A percentile compares a stretch with the other conserved stretches of the same genome.
phyloP scores from a whole-genome alignment of 768 basidiomycete genomes.

The Galerina marginata region DNA sequence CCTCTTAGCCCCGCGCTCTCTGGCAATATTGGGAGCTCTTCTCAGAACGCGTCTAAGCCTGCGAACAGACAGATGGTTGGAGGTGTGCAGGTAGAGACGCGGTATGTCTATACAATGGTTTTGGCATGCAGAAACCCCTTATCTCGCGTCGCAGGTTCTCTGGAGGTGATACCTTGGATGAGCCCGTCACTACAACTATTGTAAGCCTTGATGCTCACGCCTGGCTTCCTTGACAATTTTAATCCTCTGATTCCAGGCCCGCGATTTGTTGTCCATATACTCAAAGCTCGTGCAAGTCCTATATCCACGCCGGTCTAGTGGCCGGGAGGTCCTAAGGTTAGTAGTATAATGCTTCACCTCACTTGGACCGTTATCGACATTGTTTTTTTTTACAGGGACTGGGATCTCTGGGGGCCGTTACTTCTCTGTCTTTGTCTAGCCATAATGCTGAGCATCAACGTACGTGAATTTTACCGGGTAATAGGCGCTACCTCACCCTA shows the following conservation, averaged over 20 bases:
- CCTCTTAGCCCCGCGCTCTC: constrained; percentile 51
- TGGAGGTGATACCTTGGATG: constrained; percentile 90
- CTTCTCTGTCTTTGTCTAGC: constrained; percentile 81
- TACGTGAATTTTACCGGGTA: constrained; percentile 35
- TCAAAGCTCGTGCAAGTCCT: constrained; percentile 92
- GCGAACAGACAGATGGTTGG: constrained; percentile 71
- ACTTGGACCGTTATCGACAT: background rate
- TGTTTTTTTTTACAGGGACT: constrained; percentile 68
- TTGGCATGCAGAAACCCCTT: background rate
- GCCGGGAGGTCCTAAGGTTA: constrained; percentile 83
- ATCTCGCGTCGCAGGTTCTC: constrained; percentile 58
- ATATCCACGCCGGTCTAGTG: constrained; percentile 77
- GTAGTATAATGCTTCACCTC: constrained; percentile 16
- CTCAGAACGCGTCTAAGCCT: constrained; percentile 39
- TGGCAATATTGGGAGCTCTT: constrained; percentile 72
- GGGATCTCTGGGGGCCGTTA: constrained; percentile 98
- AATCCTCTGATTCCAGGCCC: constrained; percentile 54
- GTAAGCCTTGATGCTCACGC: constrained; percentile 47
- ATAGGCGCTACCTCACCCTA: background rate
- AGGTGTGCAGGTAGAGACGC: constrained; percentile 88
- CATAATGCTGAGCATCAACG: constrained; percentile 86
- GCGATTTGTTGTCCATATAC: constrained; percentile 91
- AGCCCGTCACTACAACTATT: constrained; percentile 88
- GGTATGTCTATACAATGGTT: constrained; percentile 49
- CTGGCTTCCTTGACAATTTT: background rate